Evolutionary conservation across 306 rosid genomes (phyloP).

Genomic region (Quillaja saponaria): DNA sequence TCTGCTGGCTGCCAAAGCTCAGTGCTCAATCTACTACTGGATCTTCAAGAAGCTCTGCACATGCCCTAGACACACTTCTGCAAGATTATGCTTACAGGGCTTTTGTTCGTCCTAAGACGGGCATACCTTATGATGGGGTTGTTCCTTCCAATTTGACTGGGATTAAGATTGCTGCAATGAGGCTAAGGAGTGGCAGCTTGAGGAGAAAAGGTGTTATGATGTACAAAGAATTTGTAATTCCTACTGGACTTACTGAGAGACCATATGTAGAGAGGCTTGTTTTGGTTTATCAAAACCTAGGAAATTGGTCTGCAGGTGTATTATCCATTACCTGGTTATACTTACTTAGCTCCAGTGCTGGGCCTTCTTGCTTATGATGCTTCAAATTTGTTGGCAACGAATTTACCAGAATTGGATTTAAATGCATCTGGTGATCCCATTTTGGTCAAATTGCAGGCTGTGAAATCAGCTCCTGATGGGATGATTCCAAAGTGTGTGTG

Average conservation of each 20-base stretch:
- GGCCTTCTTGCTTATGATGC: slow-evolving; percentile 90
- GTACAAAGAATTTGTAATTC: slow-evolving; percentile 73
- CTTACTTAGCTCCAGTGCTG: slow-evolving; percentile 74
- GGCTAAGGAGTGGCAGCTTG: slow-evolving; percentile 87
- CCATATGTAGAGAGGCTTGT: slow-evolving; percentile 84
- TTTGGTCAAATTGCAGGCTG: slow-evolving; percentile 52
- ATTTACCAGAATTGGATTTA: slow-evolving; percentile 47
- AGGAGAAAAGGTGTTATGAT: slow-evolving; percentile 52
- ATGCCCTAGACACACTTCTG: slow-evolving; percentile 47
- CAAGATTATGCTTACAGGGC: slow-evolving; percentile 60
- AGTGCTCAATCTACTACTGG: slow-evolving; percentile 41
- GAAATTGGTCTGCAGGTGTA: slow-evolving; percentile 54
- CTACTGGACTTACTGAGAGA: slow-evolving; percentile 45
- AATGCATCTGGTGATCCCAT: slow-evolving; percentile 50
- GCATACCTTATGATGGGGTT: slow-evolving; percentile 44
- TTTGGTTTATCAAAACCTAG: slow-evolving; percentile 87
- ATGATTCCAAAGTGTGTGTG: slow-evolving; percentile 56
- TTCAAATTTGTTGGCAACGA: slow-evolving; percentile 56
- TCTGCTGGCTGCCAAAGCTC: slow-evolving; percentile 42
- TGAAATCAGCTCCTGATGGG: slow-evolving; percentile 51
- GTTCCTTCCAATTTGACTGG: slow-evolving; percentile 59
- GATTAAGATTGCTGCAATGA: slow-evolving; percentile 51
- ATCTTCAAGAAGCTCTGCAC: slow-evolving; percentile 33
- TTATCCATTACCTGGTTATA: slow-evolving; percentile 62
- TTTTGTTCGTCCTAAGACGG: slow-evolving; percentile 58